Evolutionary conservation across 352 stramenopile genomes (phyloP).

Genomic region (Hyaloperonospora brassicae): DNA sequence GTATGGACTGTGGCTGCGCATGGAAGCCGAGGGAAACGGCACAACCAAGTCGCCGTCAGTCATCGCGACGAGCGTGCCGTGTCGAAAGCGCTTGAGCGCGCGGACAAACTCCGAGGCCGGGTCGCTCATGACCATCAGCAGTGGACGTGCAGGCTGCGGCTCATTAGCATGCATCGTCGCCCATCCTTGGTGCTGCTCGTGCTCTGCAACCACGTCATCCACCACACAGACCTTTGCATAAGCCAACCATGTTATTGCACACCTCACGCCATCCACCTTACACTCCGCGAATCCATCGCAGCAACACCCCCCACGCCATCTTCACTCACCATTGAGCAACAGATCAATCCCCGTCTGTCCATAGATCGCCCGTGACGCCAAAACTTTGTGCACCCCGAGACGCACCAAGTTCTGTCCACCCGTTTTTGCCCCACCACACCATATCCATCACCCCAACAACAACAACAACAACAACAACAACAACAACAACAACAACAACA

Average conservation of each 20-base stretch:
- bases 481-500: slow-evolving; percentile 1
- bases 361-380: slow-evolving; percentile 56
- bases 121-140: slow-evolving; percentile 64
- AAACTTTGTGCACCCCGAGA: slow-evolving; percentile 60
- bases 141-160: slow-evolving; percentile 15
- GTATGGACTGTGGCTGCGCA: slow-evolving; percentile 66
- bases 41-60: slow-evolving; percentile 70
- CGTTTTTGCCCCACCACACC: too few relatives aligned
- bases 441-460: not conserved
- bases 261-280: not conserved
- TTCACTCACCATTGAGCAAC: slow-evolving; percentile 37
- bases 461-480: slow-evolving; percentile 5
- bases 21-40: slow-evolving; percentile 60
- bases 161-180: slow-evolving; percentile 5
- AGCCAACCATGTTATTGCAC: too few relatives aligned
- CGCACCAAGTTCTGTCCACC: slow-evolving; percentile 49
- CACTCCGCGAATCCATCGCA: too few relatives aligned
- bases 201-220: slow-evolving; percentile 9
- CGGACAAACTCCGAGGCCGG: slow-evolving; percentile 42
- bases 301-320: not conserved
- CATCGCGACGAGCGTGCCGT: slow-evolving; percentile 67
- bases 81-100: slow-evolving; percentile 45
- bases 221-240: not conserved
- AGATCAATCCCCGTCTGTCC: slow-evolving; percentile 71
- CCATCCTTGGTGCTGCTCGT: slow-evolving; percentile 16